Evolutionary conservation across 2,329 filamentous ascomycete genomes (phyloP).

Genomic region (Coniochaeta sp.): DNA sequence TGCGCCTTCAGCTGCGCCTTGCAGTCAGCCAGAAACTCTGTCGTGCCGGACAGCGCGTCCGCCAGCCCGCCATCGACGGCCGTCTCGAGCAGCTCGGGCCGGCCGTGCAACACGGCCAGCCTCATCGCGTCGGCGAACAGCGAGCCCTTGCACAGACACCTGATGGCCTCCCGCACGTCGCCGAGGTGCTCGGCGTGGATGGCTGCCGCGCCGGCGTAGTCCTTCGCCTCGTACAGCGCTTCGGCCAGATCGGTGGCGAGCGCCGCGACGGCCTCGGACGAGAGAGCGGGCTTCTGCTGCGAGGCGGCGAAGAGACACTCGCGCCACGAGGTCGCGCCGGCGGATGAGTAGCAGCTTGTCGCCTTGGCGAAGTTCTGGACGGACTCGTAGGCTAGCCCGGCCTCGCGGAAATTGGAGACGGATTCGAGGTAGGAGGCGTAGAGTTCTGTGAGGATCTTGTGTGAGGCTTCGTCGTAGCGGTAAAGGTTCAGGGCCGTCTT

Average conservation of each 20-base stretch:
- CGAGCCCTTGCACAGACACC: slow-evolving; percentile 79
- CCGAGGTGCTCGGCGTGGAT: slow-evolving; percentile 76
- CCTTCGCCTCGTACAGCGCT: slow-evolving; percentile 73
- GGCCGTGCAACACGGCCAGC: slow-evolving; percentile 54
- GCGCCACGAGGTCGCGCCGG: slow-evolving; percentile 72
- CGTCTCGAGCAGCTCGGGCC: slow-evolving; percentile 53
- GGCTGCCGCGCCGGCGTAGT: slow-evolving; percentile 70
- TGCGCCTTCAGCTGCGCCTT: slow-evolving; percentile 77
- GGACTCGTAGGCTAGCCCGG: slow-evolving; percentile 85
- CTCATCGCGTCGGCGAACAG: slow-evolving; percentile 86
- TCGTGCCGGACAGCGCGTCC: slow-evolving; percentile 74
- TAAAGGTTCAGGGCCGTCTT: slow-evolving; percentile 70
- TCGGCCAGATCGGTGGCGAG: slow-evolving; percentile 72
- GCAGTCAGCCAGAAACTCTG: slow-evolving; percentile 91
- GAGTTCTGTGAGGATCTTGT: slow-evolving; percentile 62
- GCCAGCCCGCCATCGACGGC: slow-evolving; percentile 72
- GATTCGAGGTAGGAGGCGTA: slow-evolving; percentile 74
- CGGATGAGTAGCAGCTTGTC: slow-evolving; percentile 74
- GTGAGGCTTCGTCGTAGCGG: slow-evolving; percentile 66
- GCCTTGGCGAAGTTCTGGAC: slow-evolving; percentile 67
- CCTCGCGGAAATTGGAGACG: slow-evolving; percentile 73
- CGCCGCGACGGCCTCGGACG: slow-evolving; percentile 49
- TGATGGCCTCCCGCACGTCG: slow-evolving; percentile 62
- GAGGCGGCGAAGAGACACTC: slow-evolving; percentile 79
- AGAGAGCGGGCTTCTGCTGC: slow-evolving; percentile 54